Evolutionary conservation across 1,284 basidiomycete genomes (phyloP), one percentile per base, ranked within the genome.

Genomic region (Microstroma glucosiphilum): DNA sequence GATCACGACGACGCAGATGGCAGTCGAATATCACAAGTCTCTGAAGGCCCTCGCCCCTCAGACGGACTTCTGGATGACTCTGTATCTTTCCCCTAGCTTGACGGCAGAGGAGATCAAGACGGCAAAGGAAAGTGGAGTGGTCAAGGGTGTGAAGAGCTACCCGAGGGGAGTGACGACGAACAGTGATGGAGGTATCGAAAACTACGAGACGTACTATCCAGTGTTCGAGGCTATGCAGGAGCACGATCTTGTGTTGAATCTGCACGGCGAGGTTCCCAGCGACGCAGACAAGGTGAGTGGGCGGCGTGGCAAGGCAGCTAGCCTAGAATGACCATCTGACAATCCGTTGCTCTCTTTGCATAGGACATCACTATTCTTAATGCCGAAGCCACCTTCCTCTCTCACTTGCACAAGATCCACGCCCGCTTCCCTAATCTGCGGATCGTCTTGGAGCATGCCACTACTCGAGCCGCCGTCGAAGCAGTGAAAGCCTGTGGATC

Each of bases 381-480:
- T 74, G 94, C 96, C 15, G 96, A 99, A 78, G 85, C 88, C 49
- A 85, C 83, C 53, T 99, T 99, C 82, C 84, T 98, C 40, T 87
- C 89, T 2, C 93, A 98, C 80, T 84, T 99, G 15, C 84, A 84
- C 73, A 86, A 88, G 72, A 84, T 98, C 54, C 92, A 97, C 72
- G 80, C 82, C 59, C 84, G 85, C 26, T 99, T 98, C 81, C 96
- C 96, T n/a, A 84, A 83, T 48, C 85, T 99, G 60, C 88, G 92
- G 61, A 98, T 99, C 74, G 94, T 99, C 3, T 86, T 99, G 46
- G 96, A 99, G 81, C 96, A 99, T 77, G 96, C 96, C n/a, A 99
- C 96, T 0, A 97, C 93, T 1, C 86, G 89, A 43, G 91, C 90
- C 42, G 93, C 96, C 0, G 87, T 99, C n/a, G 91, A 94, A 73